Evolutionary conservation across 164 flowering plant genomes (phyloP), one percentile per base, ranked within the genome.

Genomic region (Santalum album): DNA sequence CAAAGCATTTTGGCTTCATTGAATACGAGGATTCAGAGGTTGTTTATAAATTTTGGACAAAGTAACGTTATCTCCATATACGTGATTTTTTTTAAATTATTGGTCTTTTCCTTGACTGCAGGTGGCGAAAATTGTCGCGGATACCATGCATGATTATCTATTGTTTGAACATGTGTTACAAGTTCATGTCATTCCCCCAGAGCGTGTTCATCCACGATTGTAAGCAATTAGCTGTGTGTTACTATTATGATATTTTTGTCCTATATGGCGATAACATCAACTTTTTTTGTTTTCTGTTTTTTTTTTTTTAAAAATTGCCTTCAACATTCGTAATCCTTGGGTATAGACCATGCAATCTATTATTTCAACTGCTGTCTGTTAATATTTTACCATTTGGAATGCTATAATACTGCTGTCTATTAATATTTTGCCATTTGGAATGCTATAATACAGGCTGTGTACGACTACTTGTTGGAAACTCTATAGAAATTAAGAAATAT

Each of bases 1-100:
- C 96, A 24, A 92, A 76, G 77, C 96, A 88, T 70, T 88, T 67
- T 80, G 98, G 98, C 44, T 92, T 82, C 78, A 76, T 92, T 19
- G 82, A 92, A 57, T 88, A 88, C 59, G 81, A 80, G 54, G 75
- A 76, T 48, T 83, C 95, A 29, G 83, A 81, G 96, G 98, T 91
- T 43, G 42, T 38, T 0, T 38, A 11, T 38, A 14, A 29, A 16
- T 51, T 20, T 51, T 24, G 15, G 25, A 21, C 2, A 17, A 21
- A 12, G 39, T 15, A 20, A 22, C 34, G 34, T 4, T 29, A 29
- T 4, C 34, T 29, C 4, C 4, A 9, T 29, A 29, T 29, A 29
- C 4, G 35, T 29, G 7, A 36, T 36, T 36, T 7, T 36, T 36
- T 12, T 12, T 36, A 36, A 36, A 2, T 36, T 6, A 36, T 6